Conservation (phyloP, 2,329 filamentous ascomycete genomes). For the Aspergillus oerlinghausenensis region DNA sequence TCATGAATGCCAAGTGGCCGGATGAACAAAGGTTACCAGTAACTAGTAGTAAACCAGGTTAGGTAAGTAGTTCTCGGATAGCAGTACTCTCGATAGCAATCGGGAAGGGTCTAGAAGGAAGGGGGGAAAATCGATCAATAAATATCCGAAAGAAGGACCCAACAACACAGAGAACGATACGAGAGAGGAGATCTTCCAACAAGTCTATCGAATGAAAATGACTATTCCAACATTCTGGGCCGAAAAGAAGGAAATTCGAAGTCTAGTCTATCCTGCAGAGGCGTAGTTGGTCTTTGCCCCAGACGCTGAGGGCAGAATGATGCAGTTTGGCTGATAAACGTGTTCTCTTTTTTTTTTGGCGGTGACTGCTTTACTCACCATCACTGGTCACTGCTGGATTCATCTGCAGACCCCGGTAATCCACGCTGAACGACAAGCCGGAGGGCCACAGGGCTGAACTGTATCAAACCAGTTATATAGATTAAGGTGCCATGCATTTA, state of each 20-base stretch:
- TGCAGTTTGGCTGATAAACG: constrained; percentile 16
- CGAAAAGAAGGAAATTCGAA: background rate
- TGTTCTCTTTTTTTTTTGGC: constrained; percentile 19
- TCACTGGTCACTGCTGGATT: constrained; percentile 1
- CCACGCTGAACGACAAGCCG: constrained; percentile 4
- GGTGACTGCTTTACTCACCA: background rate
- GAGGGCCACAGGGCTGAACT: constrained; percentile 19
- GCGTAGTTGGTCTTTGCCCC: background rate
- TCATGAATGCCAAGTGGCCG: constrained; percentile 26
- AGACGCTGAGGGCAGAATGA: background rate
- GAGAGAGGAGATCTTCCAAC: background rate
- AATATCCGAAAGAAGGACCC: constrained; percentile 1
- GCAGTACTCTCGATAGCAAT: constrained; percentile 4
- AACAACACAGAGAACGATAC: background rate
- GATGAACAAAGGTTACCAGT: constrained; percentile 6
- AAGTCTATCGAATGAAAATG: background rate
- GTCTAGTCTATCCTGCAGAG: background rate
- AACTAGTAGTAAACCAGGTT: constrained; percentile 5
- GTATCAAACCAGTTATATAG: constrained; percentile 5
- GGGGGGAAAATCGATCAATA: constrained; percentile 5
- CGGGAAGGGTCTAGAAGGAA: constrained; percentile 21
- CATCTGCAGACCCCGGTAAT: constrained; percentile 1
- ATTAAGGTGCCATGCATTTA: background rate
- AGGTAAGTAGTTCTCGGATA: background rate
- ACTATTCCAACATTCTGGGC: background rate